Percentiles rank a stretch among this genome's conserved stretches.
Conservation (phyloP, 1,284 basidiomycete species). For the Heliocybe sulcata region DNA sequence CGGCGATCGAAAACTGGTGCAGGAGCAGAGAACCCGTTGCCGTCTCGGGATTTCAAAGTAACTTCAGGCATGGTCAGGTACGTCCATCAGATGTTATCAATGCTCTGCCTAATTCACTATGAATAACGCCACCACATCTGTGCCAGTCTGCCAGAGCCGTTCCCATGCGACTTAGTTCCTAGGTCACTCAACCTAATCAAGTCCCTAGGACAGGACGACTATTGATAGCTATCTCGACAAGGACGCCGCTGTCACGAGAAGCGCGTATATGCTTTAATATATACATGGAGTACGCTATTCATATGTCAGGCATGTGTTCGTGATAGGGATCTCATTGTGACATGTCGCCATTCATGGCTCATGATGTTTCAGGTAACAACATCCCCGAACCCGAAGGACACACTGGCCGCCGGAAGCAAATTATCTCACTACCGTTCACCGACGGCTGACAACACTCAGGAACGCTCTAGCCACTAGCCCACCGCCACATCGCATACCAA, state of each 20-base stretch:
- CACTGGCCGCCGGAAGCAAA: no score
- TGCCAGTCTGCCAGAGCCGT: constrained; percentile 28
- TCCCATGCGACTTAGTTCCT: constrained; percentile 33
- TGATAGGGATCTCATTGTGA: no score
- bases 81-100: constrained; percentile 4
- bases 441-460: no score
- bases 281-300: no score
- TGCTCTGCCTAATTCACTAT: not conserved
- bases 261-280: not conserved
- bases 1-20: constrained; percentile 32
- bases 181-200: constrained; percentile 20
- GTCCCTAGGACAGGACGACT: not conserved
- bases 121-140: constrained; percentile 2
- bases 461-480: no score
- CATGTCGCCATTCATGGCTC: no score
- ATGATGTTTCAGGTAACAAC: no score
- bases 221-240: not conserved
- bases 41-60: constrained; percentile 23
- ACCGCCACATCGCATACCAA: no score
- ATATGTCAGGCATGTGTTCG: no score
- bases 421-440: no score
- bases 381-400: no score
- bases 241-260: not conserved
- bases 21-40: constrained; percentile 25
- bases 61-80: constrained; percentile 37